A percentile compares a stretch with the other conserved stretches of the same genome.
These are phyloP conservation scores for Nelumbo lutea DNA, from an alignment of 164 flowering plant genomes.

Conservation along the genomic window DNA sequence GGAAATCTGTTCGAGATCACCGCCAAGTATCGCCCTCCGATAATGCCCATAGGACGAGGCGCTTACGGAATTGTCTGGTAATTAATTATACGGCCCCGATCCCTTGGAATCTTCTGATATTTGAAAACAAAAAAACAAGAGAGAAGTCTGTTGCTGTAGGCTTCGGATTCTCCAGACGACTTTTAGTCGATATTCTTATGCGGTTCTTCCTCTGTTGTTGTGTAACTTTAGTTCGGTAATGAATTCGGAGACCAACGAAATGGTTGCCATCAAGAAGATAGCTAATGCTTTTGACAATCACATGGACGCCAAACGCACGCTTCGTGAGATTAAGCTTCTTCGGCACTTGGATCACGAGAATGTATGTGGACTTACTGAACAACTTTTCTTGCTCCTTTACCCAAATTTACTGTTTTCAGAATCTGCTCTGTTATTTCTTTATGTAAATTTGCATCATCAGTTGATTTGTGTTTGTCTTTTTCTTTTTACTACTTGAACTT, in stretches of 20 bases:
- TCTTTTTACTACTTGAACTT: not conserved
- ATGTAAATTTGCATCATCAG: not conserved
- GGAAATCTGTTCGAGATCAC: constrained; percentile 81
- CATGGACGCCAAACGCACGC: constrained; percentile 92
- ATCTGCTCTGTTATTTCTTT: not conserved
- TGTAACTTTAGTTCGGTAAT: constrained; percentile 30
- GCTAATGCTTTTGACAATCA: constrained; percentile 85
- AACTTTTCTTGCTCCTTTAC: not conserved
- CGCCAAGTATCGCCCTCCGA: constrained; percentile 73
- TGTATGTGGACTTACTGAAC: constrained; percentile 29
- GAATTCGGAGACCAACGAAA: constrained; percentile 84
- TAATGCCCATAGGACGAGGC: constrained; percentile 86
- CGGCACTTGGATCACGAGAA: constrained; percentile 91
- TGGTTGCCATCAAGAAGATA: constrained; percentile 91
- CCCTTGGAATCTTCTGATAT: not conserved
- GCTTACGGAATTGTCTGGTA: constrained; percentile 98
- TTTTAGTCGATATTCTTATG: not conserved
- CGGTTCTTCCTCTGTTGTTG: not conserved
- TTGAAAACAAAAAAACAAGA: not conserved
- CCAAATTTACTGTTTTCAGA: not conserved
- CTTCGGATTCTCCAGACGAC: not conserved
- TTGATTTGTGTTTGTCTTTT: not conserved
- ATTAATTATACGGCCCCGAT: not conserved
- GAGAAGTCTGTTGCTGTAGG: not conserved
- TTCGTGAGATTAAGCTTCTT: constrained; percentile 87